phyloP scores from a whole-genome alignment of 371 early-diverging fungal genomes.

The Actinomucor elegans region DNA sequence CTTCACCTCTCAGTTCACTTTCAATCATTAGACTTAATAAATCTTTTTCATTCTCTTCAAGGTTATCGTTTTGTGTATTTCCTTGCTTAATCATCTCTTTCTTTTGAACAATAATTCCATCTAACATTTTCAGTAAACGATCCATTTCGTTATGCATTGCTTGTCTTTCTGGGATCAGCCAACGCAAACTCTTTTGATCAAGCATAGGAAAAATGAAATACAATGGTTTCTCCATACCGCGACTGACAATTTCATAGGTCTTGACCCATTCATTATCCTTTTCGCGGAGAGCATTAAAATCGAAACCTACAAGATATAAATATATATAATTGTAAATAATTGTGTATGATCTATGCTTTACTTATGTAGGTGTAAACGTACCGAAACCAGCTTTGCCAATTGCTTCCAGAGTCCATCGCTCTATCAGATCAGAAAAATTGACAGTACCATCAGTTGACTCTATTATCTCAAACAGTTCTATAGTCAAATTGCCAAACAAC shows the following conservation, averaged over 20 bases:
- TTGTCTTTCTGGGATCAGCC: slow-evolving; percentile 17
- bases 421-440: slow-evolving; percentile 24
- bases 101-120: slow-evolving; percentile 9
- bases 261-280: slow-evolving; percentile 16
- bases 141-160: slow-evolving; percentile 5
- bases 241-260: slow-evolving; percentile 21
- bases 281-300: slow-evolving; percentile 21
- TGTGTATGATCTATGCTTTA: too few species aligned
- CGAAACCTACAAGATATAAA: slow-evolving; percentile 14
- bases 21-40: slow-evolving; percentile 20
- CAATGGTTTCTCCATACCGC: slow-evolving; percentile 25
- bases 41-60: slow-evolving; percentile 18
- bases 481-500: slow-evolving; percentile 26
- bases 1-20: slow-evolving; percentile 9
- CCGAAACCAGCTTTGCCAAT: slow-evolving; percentile 43
- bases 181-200: slow-evolving; percentile 23
- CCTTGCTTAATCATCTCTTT: background rate
- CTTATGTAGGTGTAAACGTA: background rate
- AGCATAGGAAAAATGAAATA: slow-evolving; percentile 48
- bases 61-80: slow-evolving; percentile 1
- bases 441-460: slow-evolving; percentile 9
- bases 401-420: slow-evolving; percentile 32
- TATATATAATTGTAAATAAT: too few species aligned
- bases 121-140: slow-evolving; percentile 6
- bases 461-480: slow-evolving; percentile 21